A percentile compares a stretch with the other conserved stretches of the same genome.
phyloP scores from a whole-genome alignment of 208 protist genomes.

The Blechomonas ayalai region DNA sequence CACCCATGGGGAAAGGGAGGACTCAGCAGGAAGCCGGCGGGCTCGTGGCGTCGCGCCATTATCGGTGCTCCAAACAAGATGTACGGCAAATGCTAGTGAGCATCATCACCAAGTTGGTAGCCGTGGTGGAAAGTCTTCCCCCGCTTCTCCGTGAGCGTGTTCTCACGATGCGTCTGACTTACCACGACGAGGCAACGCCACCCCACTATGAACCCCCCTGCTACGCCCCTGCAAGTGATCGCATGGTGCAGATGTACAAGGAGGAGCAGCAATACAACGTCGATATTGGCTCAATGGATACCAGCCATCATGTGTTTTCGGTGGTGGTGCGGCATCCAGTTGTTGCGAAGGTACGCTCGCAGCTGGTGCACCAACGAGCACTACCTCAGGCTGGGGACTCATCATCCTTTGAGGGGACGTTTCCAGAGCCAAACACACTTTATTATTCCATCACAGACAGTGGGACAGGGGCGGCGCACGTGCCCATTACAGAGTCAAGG shows the following conservation, averaged over 20 bases:
- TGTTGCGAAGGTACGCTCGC: conserved; percentile 26
- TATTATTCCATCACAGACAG: too few species aligned
- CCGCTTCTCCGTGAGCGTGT: conserved; percentile 58
- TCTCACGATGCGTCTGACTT: conserved; percentile 69
- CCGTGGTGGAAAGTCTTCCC: conserved; percentile 54
- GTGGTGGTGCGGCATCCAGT: conserved; percentile 54
- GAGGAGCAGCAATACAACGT: conserved; percentile 39
- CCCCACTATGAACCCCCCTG: conserved; percentile 64
- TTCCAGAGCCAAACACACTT: too few species aligned
- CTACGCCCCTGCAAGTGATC: conserved; percentile 54
- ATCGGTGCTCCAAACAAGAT: conserved; percentile 42
- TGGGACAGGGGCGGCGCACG: too few species aligned
- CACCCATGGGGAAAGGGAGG: not conserved
- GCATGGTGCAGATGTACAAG: conserved; percentile 38
- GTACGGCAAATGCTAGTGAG: conserved; percentile 35
- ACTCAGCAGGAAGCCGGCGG: too few species aligned
- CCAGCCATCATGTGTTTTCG: conserved; percentile 64
- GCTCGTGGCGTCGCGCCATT: too few species aligned
- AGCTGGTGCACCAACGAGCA: too few species aligned
- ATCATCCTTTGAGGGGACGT: too few species aligned
- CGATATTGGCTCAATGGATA: conserved; percentile 48
- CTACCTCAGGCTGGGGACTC: too few species aligned
- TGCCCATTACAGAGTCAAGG: too few species aligned
- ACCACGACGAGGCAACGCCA: conserved; percentile 66
- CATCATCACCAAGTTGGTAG: conserved; percentile 55